Base-by-base conservation (phyloP, 1,284 basidiomycete species). In the Exobasidium rhododendri region DNA sequence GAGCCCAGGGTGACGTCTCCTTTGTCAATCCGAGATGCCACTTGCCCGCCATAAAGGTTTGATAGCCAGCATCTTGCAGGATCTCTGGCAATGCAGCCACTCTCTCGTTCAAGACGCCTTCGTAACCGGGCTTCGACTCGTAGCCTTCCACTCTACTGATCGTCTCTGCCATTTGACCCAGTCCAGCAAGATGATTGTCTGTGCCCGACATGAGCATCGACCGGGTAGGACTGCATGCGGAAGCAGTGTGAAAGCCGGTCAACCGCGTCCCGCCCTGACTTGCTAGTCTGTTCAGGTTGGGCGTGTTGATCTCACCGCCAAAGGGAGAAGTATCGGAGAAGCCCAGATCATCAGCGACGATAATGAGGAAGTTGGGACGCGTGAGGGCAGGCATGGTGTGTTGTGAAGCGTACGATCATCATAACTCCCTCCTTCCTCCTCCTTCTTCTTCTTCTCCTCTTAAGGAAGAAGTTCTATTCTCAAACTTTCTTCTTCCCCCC, bases 21-120 rank as follows among this genome's bases (percentile, higher is more conserved):
- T 45, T 45, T 10, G 69, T 62, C n/a, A 80, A 68, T 29, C 78
- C 79, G 6, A 80, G 66, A 55, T 80, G 79, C 79, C 79, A 80
- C 62, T 77, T 78, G n/a, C 63, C 68, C 20, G 57, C 24, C 56
- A 71, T 62, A n/a, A 20, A 60, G 26, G 52, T 59, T 11, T 24
- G 7, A 51, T 61, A 44, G 6, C 46, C 46, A 4, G 70, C 71
- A 62, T 78, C 76, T 13, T 53, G 60, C n/a, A 79, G 46, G 35
- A 78, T 70, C 49, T 77, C 76, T 13, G 76, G 77, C 13, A 79
- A 58, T 20, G 77, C 73, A 1, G 73, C 77, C 26, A 78, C 73
- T 11, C 46, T 47, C 14, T 62, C 53, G 54, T 71, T 71, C 26
- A 71, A 62, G 24, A 71, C 63, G 22, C 69, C 69, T 55, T 77